Percentiles rank a stretch among this genome's conserved stretches.
Conservation (phyloP, 2,329 filamentous ascomycete species). For the Colletotrichum lindemuthianum region DNA sequence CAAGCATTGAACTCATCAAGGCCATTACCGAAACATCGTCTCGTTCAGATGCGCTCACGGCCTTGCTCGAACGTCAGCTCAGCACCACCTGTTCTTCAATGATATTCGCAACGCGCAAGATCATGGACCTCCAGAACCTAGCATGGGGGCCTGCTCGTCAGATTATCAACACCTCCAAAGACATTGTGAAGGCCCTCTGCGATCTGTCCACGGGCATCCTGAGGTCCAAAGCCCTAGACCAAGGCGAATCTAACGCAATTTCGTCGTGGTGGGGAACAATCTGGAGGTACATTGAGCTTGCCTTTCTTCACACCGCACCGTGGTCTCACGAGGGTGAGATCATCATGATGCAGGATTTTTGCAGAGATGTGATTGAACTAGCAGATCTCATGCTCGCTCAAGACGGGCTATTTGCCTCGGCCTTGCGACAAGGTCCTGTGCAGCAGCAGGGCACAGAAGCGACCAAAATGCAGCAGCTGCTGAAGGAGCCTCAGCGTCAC, state of each 20-base stretch:
- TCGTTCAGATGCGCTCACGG: constrained; percentile 60
- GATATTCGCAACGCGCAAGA: constrained; percentile 46
- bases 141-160: constrained; percentile 69
- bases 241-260: constrained; percentile 72
- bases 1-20: constrained; percentile 84
- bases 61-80: constrained; percentile 56
- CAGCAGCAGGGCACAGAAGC: constrained; percentile 51
- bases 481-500: constrained; percentile 70
- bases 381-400: constrained; percentile 87
- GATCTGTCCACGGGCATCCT: constrained; percentile 66
- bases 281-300: constrained; percentile 83
- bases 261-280: constrained; percentile 84
- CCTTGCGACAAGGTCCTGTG: constrained; percentile 53
- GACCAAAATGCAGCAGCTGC: constrained; percentile 55
- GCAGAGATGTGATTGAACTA: constrained; percentile 93
- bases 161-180: constrained; percentile 65
- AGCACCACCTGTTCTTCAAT: constrained; percentile 56
- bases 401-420: constrained; percentile 83
- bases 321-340: constrained; percentile 86
- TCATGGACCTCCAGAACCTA: constrained; percentile 48
- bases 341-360: constrained; percentile 87
- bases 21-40: constrained; percentile 70
- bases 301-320: constrained; percentile 80
- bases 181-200: constrained; percentile 66
- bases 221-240: constrained; percentile 64